These are phyloP conservation scores for Vararia minispora DNA, from an alignment of 768 basidiomycete genomes.

Conservation along the genomic window DNA sequence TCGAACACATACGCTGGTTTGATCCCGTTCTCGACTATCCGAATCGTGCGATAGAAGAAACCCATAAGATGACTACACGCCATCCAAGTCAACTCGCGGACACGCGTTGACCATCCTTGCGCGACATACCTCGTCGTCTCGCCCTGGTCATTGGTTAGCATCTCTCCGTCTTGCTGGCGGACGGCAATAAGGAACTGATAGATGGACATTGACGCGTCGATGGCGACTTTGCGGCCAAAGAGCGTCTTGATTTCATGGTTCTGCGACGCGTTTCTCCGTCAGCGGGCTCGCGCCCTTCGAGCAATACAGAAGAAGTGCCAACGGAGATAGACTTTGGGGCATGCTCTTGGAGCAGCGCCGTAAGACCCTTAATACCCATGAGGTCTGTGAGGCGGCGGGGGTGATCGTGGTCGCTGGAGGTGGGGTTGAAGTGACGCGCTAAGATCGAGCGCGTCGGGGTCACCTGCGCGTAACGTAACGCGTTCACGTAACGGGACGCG, in stretches of 20 bases:
- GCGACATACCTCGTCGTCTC: constrained; percentile 71
- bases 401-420: background rate
- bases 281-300: constrained; percentile 1
- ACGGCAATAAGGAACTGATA: constrained; percentile 99
- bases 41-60: constrained; percentile 93
- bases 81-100: no score
- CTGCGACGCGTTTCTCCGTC: constrained; percentile 4
- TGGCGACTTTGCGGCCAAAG: constrained; percentile 96
- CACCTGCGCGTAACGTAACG: no score
- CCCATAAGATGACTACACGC: constrained; percentile 83
- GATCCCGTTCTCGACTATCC: constrained; percentile 97
- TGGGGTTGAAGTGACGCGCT: background rate
- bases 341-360: constrained; percentile 78
- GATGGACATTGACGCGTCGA: constrained; percentile 96
- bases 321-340: constrained; percentile 72
- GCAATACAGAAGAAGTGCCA: constrained; percentile 1
- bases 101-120: background rate
- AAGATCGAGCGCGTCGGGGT: no score
- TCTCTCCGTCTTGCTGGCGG: constrained; percentile 89
- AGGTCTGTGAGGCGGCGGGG: no score
- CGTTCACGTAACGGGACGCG: no score
- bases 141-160: constrained; percentile 94
- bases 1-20: constrained; percentile 98
- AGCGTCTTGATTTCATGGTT: constrained; percentile 93
- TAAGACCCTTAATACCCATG: constrained; percentile 96